These are phyloP conservation scores for Leccinellum rugosiceps DNA, from an alignment of 768 basidiomycete genomes.

Conservation along the genomic window DNA sequence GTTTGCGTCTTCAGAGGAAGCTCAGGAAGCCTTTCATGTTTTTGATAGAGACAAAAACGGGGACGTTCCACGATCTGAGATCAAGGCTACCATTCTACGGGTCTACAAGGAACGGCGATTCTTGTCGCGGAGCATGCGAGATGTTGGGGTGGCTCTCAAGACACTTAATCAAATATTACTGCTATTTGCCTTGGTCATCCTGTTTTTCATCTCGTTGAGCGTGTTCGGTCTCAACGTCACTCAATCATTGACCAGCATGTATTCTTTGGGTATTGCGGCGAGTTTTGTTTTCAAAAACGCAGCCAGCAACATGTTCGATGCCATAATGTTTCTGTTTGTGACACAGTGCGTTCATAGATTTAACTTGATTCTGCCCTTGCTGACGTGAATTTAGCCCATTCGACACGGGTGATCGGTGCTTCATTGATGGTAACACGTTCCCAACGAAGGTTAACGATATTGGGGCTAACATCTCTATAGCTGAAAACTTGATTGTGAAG, in stretches of 20 bases:
- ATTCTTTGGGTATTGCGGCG: slow-evolving; percentile 66
- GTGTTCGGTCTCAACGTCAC: slow-evolving; percentile 67
- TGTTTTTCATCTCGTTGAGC: slow-evolving; percentile 73
- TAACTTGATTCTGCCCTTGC: neutral
- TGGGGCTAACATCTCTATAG: slow-evolving; percentile 31
- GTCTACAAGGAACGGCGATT: slow-evolving; percentile 79
- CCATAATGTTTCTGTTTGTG: slow-evolving; percentile 80
- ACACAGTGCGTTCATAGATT: slow-evolving; percentile 59
- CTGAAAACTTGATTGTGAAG: slow-evolving; percentile 72
- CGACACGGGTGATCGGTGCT: slow-evolving; percentile 80
- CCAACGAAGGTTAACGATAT: neutral
- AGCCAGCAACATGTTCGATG: slow-evolving; percentile 70
- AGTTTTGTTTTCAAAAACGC: slow-evolving; percentile 81
- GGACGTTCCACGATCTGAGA: slow-evolving; percentile 71
- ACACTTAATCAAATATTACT: slow-evolving; percentile 64
- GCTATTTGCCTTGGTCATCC: slow-evolving; percentile 56
- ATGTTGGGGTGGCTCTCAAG: slow-evolving; percentile 63
- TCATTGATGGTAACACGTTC: slow-evolving; percentile 53
- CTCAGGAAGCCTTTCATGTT: slow-evolving; percentile 67
- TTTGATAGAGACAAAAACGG: slow-evolving; percentile 78
- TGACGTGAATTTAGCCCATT: slow-evolving; percentile 50
- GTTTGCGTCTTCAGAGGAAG: slow-evolving; percentile 53
- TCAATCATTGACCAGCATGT: slow-evolving; percentile 67
- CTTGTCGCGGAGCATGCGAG: slow-evolving; percentile 72
- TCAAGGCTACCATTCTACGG: slow-evolving; percentile 64